These are phyloP conservation scores for Dispira parvispora DNA, from an alignment of 192 early-diverging fungal genomes.

Conservation along the genomic window DNA sequence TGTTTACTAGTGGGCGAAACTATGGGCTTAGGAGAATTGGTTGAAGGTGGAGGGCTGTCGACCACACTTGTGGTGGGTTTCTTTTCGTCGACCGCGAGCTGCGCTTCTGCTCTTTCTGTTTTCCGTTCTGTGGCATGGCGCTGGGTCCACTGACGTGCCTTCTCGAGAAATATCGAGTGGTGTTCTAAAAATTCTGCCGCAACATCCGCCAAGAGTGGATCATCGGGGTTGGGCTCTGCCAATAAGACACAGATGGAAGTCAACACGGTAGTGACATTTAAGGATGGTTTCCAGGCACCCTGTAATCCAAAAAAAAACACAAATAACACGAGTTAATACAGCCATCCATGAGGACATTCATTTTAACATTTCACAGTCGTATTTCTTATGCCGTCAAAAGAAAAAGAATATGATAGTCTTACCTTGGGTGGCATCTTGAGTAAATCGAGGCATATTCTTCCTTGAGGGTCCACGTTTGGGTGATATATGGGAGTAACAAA, in stretches of 20 bases:
- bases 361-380: not conserved
- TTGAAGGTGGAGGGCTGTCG: no score
- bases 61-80: no score
- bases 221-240: slow-evolving; percentile 44
- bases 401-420: not conserved
- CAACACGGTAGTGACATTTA: slow-evolving; percentile 32
- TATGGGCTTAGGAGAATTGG: no score
- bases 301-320: not conserved
- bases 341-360: slow-evolving; percentile 6
- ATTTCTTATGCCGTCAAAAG: not conserved
- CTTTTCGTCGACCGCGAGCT: no score
- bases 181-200: slow-evolving; percentile 10
- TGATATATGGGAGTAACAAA: slow-evolving; percentile 46
- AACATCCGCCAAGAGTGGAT: slow-evolving; percentile 42
- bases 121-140: not conserved
- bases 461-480: slow-evolving; percentile 45
- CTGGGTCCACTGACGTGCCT: not conserved
- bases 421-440: slow-evolving; percentile 32
- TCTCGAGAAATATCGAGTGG: not conserved
- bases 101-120: no score
- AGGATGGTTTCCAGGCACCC: slow-evolving; percentile 39
- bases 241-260: slow-evolving; percentile 31
- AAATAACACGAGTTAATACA: not conserved
- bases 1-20: no score
- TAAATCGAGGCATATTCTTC: slow-evolving; percentile 45